Evolutionary conservation across 768 basidiomycete species (phyloP), one percentile per base, ranked within the genome.

Genomic region (Kwoniella dendrophila): DNA sequence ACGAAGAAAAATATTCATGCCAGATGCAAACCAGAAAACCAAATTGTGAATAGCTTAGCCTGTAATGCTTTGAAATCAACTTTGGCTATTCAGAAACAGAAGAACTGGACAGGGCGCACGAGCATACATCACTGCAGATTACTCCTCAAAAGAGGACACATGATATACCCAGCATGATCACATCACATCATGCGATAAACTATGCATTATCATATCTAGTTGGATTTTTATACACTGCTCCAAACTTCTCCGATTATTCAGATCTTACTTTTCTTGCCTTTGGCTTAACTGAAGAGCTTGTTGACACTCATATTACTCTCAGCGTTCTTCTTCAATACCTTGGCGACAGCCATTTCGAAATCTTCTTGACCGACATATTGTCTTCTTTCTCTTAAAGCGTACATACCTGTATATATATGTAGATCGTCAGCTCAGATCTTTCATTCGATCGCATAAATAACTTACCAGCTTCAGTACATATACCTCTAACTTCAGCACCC

Each of bases 341-440:
- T 98, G 2, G 94, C 93, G 12, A 97, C 90, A 33, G 95, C 94
- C 82, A 97, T 93, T 83, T 97, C 96, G 73, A 98, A 98, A 75
- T 98, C 95, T 75, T 98, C 95, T 79, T 96, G 94, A 2, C 94
- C 96, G 52, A 98, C 95, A 78, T 98, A 94, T 68, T 96, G 94
- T 67, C 95, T 83, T 62, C 95, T 85, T 80, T 99, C 95, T 18
- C 95, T 86, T 2, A 99, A 83, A 0, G 95, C 95, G 73, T 96
- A 98, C 95, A 97, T 97, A 27, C 92, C 92, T 88, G 64, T 8
- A 29, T 8, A 6, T 10, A 26, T n/a, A 6, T 27, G 29, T 11
- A n/a, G 10, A 44, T 16, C 18, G 54, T 38, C n/a, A 41, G 45
- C 33, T 50, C 30, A 33, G 44, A 29, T n/a, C 20, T 63, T 10